These are phyloP conservation scores for Citrus inodora DNA, from an alignment of 345 rosid species.

Conservation along the genomic window DNA sequence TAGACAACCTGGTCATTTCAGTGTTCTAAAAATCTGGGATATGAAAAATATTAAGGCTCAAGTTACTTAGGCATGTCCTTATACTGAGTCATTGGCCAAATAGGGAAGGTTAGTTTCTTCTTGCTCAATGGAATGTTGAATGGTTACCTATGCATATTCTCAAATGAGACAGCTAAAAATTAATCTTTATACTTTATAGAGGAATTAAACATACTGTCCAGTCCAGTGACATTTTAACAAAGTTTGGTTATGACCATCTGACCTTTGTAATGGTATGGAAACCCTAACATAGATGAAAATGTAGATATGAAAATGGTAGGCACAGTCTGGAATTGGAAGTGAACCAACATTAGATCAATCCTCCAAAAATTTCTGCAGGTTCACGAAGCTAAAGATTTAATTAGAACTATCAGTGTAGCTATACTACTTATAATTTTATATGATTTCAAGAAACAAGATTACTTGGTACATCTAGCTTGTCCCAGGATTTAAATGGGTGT, in stretches of 20 bases:
- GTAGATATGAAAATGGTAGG: neutral
- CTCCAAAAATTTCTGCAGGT: neutral
- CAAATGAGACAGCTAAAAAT: neutral
- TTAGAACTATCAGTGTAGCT: neutral
- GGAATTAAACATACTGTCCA: neutral
- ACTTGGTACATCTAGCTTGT: slow-evolving; percentile 81
- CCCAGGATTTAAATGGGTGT: slow-evolving; percentile 81
- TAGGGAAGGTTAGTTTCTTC: slow-evolving; percentile 45
- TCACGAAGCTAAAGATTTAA: neutral
- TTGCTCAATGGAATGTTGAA: neutral
- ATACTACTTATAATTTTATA: neutral
- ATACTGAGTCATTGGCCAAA: slow-evolving; percentile 34
- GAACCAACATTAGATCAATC: neutral
- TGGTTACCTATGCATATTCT: neutral
- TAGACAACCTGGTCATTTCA: slow-evolving; percentile 25
- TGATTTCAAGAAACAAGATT: slow-evolving; percentile 27
- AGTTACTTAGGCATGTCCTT: slow-evolving; percentile 57
- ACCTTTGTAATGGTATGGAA: neutral
- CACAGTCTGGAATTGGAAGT: neutral
- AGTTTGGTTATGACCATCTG: neutral
- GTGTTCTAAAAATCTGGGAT: slow-evolving; percentile 89
- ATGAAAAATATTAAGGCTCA: slow-evolving; percentile 65
- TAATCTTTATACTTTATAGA: neutral
- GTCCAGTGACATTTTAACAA: neutral
- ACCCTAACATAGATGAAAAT: neutral